phyloP scores from a whole-genome alignment of 169 alveolate genomes.

The Babesia caballi region DNA sequence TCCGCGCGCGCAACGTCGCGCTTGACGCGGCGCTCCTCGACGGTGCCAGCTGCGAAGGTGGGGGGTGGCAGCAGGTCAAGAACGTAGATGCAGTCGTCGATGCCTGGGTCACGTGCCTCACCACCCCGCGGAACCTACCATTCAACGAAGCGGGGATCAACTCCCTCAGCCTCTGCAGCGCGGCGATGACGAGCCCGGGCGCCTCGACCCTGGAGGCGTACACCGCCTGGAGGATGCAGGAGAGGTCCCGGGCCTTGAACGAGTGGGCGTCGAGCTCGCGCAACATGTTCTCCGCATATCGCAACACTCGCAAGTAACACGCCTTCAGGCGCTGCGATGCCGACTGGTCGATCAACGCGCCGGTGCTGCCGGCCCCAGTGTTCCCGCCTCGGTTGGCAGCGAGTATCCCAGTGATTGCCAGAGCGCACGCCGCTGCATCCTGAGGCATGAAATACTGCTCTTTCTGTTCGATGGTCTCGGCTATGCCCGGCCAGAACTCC shows the following conservation, averaged over 20 bases:
- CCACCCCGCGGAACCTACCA: neutral
- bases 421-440: conserved; percentile 9
- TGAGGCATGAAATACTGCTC: neutral
- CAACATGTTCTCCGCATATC: neutral
- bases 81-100: conserved; percentile 8
- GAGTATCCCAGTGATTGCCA: conserved; percentile 5
- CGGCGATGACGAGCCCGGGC: neutral
- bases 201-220: conserved; percentile 12
- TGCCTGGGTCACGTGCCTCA: neutral
- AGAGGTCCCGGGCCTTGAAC: conserved; percentile 26
- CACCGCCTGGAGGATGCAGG: conserved; percentile 17
- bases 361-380: neutral
- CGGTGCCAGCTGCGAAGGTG: conserved; percentile 2
- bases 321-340: neutral
- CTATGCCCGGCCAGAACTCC: neutral
- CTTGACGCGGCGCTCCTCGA: conserved; percentile 22
- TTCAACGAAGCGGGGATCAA: conserved; percentile 6
- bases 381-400: neutral
- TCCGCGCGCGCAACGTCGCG: conserved; percentile 33
- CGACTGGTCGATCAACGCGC: neutral
- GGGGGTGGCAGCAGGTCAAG: conserved; percentile 47
- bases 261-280: neutral
- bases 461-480: neutral
- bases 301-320: neutral
- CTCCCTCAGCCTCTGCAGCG: neutral